Base-by-base conservation (phyloP, 140 eudicot species). In the Cichorium intybus region DNA sequence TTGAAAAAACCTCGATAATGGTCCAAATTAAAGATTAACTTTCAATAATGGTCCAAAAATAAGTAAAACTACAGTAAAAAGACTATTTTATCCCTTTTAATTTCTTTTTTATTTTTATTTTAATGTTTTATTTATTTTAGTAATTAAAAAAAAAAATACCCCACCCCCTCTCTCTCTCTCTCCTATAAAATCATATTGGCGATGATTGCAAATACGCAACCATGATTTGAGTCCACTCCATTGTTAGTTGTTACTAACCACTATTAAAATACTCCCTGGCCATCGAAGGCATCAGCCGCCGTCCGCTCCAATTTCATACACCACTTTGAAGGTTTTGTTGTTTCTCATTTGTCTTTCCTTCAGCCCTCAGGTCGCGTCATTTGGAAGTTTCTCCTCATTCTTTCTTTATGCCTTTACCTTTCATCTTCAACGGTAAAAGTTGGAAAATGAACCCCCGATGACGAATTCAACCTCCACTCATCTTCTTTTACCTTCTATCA, bases 401-500 rank as follows among this genome's bases (percentile, higher is more conserved):
- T 72, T 73, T 64, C 56, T 64, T 54, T 74, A 63, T 63, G 48
- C n/a, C 24, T 54, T 64, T 26, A 53, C 33, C 27, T 66, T 23
- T 56, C 68, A 43, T 74, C 79, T 74, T 57, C 79, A 65, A 65
- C 66, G 53, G 26, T 6, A 73, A 56, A 57, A 57, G 24, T 58
- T 62, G 47, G 77, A 68, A 75, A 75, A 75, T 75, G 79, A 67
- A 35, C 69, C 70, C n/a, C 75, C 9, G 18, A 59, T 20, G 79
- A 75, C 79, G 64, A 27, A 29, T 75, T 75, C 79, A 75, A 67
- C 70, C 29, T 66, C 68, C 79, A 74, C 74, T 65, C 79, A 24
- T 73, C 53, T 33, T 56, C 29, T 72, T 16, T 52, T 17, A 22
- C 45, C 62, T 56, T 35, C 33, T 51, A 46, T 24, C 60, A 31